Evolutionary conservation across 768 basidiomycete species (phyloP).

Genomic region (Boletus reticuloceps): DNA sequence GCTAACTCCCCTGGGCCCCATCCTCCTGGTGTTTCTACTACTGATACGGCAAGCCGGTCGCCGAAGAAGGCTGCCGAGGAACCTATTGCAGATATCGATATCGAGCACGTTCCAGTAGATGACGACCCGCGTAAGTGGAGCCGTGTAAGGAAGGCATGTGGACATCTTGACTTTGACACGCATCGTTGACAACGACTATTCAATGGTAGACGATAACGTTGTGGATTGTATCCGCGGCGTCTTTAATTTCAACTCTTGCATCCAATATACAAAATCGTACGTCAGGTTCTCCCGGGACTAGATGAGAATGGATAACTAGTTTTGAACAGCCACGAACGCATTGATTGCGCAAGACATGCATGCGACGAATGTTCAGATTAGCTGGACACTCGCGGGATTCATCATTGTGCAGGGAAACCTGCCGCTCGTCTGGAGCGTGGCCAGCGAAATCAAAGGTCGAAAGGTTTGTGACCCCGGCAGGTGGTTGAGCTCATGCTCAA

Average conservation of each 20-base stretch:
- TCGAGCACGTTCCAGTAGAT: conserved; percentile 40
- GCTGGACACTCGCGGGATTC: conserved; percentile 68
- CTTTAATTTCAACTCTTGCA: conserved; percentile 23
- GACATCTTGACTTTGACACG: not conserved
- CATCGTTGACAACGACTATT: not conserved
- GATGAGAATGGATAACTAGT: not conserved
- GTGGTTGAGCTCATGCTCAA: conserved; percentile 1
- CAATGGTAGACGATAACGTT: conserved; percentile 20
- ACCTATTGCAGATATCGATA: conserved; percentile 33
- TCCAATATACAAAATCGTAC: conserved; percentile 31
- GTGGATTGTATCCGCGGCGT: conserved; percentile 26
- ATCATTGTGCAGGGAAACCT: conserved; percentile 67
- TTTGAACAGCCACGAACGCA: conserved; percentile 53
- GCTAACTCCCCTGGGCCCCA: not conserved
- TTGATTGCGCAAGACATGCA: conserved; percentile 58
- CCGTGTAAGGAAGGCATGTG: conserved; percentile 48
- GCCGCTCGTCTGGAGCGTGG: conserved; percentile 65
- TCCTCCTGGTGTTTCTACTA: not conserved
- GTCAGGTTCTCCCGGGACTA: conserved; percentile 1
- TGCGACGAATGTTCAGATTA: conserved; percentile 60
- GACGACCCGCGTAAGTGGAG: conserved; percentile 68
- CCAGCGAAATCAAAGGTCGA: conserved; percentile 74
- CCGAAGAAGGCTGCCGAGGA: conserved; percentile 2
- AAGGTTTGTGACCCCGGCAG: conserved; percentile 42
- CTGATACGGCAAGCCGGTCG: not conserved